Conservation (phyloP, 2,329 filamentous ascomycete species). For the Aspergillus carbonarius region DNA sequence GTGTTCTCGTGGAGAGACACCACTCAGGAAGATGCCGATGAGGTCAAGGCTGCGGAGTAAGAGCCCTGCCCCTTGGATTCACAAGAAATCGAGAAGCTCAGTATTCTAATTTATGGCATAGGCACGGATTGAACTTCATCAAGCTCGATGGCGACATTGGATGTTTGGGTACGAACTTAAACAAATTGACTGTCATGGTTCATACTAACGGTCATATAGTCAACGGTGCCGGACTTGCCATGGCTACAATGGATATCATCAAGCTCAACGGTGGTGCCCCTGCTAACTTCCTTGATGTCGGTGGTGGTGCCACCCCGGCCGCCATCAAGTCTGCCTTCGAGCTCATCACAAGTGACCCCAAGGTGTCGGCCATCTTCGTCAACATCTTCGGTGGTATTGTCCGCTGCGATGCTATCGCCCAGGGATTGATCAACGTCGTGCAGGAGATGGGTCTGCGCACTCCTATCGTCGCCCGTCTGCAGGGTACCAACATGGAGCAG, state of each 20-base stretch:
- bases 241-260: conserved; percentile 99
- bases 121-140: conserved; percentile 92
- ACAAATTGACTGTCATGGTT: not conserved
- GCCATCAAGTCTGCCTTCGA: conserved; percentile 98
- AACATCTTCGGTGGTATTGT: conserved; percentile 99
- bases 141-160: conserved; percentile 99
- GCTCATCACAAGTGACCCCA: conserved; percentile 96
- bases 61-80: conserved; percentile 12
- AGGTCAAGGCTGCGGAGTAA: conserved; percentile 92
- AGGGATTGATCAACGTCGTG: conserved; percentile 92
- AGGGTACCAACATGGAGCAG: conserved; percentile 97
- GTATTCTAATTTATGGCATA: conserved; percentile 25
- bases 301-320: conserved; percentile 92
- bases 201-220: conserved; percentile 49
- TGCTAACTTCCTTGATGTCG: conserved; percentile 98
- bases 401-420: conserved; percentile 93
- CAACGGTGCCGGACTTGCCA: conserved; percentile 97
- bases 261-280: conserved; percentile 96
- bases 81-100: not conserved
- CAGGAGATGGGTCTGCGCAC: conserved; percentile 93
- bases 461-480: conserved; percentile 93
- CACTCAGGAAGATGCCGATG: conserved; percentile 93
- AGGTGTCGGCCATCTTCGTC: conserved; percentile 98
- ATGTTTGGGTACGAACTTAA: conserved; percentile 61
- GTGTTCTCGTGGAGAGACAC: conserved; percentile 91